Evolutionary conservation across 164 flowering plant species (phyloP), one percentile per base, ranked within the genome.

Genomic region (Magnolia changhungtana): DNA sequence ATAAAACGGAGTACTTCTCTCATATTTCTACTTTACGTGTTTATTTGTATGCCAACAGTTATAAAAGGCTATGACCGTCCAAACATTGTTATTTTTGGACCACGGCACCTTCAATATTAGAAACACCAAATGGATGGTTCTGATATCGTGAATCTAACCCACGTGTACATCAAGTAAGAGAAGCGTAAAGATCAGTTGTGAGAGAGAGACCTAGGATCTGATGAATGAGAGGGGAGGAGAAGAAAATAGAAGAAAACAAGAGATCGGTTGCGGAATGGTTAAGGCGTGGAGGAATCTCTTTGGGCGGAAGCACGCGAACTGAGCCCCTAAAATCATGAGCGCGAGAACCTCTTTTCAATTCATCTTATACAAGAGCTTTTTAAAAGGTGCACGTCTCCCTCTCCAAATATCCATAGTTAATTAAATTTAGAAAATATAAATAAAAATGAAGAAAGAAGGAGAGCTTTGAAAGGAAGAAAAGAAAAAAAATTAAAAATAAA

Each of bases 281-380:
- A 78, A 84, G 85, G 88, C 88, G 84, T 84, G 89, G 74, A 84
- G 82, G 86, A 84, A 88, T 87, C 83, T 87, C 82, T 78, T 76
- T 82, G 81, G 86, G 76, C 63, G 74, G 82, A 83, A 83, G 89
- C 90, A 86, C 88, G 90, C 89, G 79, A 79, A 80, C 90, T 84
- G 84, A 83, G 61, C 84, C 82, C 83, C 81, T 77, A 82, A 86
- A 86, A 88, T 88, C 79, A 87, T 85, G 84, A 82, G 74, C 9
- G 67, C 55, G n/a, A 52, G 73, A 72, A n/a, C 20, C 63, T 50
- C 71, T 51, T 76, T 50, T 16, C 45, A 65, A 51, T 21, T 50
- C 21, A 19, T 59, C 31, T 27, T 29, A 16, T 74, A 24, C 76
- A 31, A 27, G 5, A 64, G 14, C 55, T 63, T 63, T 63, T 45